Evolutionary conservation across 2,329 filamentous ascomycete species (phyloP), one percentile per base, ranked within the genome.

Genomic region (Ophiostoma sp.): DNA sequence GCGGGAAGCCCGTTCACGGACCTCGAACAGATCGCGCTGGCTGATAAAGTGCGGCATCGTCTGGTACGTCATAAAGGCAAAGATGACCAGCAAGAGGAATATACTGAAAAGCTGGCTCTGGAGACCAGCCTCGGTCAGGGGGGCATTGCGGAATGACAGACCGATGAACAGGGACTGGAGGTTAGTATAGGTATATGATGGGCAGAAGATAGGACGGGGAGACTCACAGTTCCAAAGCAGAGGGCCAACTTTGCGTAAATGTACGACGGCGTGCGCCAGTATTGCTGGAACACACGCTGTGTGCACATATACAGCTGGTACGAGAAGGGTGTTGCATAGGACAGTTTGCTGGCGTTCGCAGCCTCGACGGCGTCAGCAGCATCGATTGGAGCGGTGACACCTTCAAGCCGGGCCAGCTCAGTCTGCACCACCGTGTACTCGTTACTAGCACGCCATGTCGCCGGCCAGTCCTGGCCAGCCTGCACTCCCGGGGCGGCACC

Each of bases 191-290:
- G 27, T 27, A 27, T 27, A 27, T 27, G 42, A 44, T 1, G 11
- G 42, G 11, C 42, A 44, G 5, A 66, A 44, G 5, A 47, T 14
- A 27, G 27, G 1, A 27, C 27, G 27, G 27, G 27, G 69, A 67
- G 71, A 84, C 49, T 55, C 18, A 55, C 58, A 6, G 58, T 62
- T 12, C 36, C 36, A 16, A 62, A 62, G 14, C 58, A 86, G 36
- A 91, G 83, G 1, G 82, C 76, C 1, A 83, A 73, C 78, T 93
- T 93, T 67, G 87, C 85, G 78, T 90, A 92, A 74, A 93, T 88
- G 78, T 93, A 93, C 1, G 84, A 82, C 0, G 90, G 90, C 0
- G 84, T 90, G 66, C 90, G 85, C 89, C 90, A 93, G 80, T 91
- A 91, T 76, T 93, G 90, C 74, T 89, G 82, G 77, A 91, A 92